Evolutionary conservation across 2,329 filamentous ascomycete species (phyloP).

Genomic region (Ceratocystis smalleyi): DNA sequence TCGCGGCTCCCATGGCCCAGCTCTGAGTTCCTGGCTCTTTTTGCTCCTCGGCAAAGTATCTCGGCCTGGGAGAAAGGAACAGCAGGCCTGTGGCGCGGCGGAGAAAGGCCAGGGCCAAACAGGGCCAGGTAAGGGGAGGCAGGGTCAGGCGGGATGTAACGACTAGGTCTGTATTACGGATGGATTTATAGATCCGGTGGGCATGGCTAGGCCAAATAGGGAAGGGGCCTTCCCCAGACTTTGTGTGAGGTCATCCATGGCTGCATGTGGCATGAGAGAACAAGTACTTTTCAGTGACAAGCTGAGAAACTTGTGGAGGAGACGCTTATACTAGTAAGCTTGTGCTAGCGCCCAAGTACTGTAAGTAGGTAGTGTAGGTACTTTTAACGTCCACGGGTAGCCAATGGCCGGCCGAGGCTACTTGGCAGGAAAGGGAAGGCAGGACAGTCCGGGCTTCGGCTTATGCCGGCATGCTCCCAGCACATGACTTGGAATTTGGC

Average conservation of each 20-base stretch:
- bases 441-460: neutral
- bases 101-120: neutral
- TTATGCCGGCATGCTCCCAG: neutral
- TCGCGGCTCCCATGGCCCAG: neutral
- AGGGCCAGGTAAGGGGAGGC: too few relatives aligned
- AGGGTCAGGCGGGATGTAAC: too few relatives aligned
- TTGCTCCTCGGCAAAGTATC: constrained; percentile 8
- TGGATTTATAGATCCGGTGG: neutral
- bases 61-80: constrained; percentile 7
- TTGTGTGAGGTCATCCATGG: neutral
- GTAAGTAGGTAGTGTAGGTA: neutral
- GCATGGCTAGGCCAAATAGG: neutral
- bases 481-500: neutral
- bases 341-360: neutral
- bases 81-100: neutral
- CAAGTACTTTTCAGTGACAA: neutral
- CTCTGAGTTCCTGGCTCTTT: neutral
- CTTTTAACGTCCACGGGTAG: neutral
- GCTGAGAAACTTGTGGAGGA: neutral
- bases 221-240: neutral
- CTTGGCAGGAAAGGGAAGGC: neutral
- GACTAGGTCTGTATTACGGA: too few relatives aligned
- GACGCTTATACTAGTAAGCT: neutral
- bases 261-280: neutral
- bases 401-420: constrained; percentile 16